Percentiles rank a stretch among this genome's conserved stretches.
Conservation (phyloP, 2,329 filamentous ascomycete genomes). For the Xylaria hypoxylon region DNA sequence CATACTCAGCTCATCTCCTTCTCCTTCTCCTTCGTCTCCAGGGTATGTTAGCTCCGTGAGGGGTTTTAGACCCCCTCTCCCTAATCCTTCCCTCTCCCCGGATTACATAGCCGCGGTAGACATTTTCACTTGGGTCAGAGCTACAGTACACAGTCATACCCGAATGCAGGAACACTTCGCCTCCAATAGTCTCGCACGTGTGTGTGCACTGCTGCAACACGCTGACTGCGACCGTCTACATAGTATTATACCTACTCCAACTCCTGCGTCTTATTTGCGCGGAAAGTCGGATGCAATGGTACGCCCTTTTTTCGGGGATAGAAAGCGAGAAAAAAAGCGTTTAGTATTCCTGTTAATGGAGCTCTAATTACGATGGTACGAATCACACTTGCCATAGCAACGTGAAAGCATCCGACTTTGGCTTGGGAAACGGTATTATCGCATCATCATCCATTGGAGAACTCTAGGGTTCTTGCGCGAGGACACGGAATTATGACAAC, state of each 20-base stretch:
- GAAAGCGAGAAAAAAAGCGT: not conserved
- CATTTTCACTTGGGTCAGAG: not conserved
- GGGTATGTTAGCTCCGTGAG: slow-evolving; percentile 3
- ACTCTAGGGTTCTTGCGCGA: not conserved
- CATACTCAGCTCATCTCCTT: not conserved
- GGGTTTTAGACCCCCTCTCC: slow-evolving; percentile 5
- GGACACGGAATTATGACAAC: not conserved
- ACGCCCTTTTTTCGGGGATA: not conserved
- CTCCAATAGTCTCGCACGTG: not conserved
- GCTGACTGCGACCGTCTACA: slow-evolving; percentile 17
- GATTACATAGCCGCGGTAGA: slow-evolving; percentile 30
- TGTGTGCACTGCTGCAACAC: slow-evolving; percentile 5
- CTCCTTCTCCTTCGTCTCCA: not conserved
- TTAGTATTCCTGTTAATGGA: not conserved
- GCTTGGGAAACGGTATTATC: not conserved
- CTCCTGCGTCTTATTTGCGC: not conserved
- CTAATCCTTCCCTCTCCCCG: slow-evolving; percentile 29
- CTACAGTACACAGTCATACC: not conserved
- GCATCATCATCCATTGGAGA: not conserved
- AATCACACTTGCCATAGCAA: not conserved
- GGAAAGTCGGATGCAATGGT: slow-evolving; percentile 10
- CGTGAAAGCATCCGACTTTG: not conserved
- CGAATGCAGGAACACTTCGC: slow-evolving; percentile 17
- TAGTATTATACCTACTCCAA: no score
- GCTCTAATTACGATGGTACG: not conserved